A percentile compares a stretch with the other conserved stretches of the same genome.
These are phyloP conservation scores for Populus hybrid DNA, from an alignment of 441 rosid genomes.

Conservation along the genomic window DNA sequence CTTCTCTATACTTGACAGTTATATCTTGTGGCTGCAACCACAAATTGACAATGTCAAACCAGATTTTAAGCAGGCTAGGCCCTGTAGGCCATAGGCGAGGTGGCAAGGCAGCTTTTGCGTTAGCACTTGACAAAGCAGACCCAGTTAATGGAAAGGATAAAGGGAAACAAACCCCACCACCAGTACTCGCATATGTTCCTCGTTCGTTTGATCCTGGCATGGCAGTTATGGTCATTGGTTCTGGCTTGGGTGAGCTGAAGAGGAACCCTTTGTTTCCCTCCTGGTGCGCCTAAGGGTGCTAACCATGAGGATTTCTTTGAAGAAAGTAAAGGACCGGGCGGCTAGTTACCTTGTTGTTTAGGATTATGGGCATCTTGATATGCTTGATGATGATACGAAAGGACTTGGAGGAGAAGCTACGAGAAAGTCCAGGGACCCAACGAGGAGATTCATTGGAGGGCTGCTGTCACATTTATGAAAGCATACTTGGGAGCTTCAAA, in stretches of 20 bases:
- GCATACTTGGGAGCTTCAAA: slow-evolving; percentile 57
- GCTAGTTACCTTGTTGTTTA: slow-evolving; percentile 68
- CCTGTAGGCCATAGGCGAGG: slow-evolving; percentile 90
- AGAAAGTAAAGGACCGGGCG: slow-evolving; percentile 55
- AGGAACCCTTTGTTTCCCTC: slow-evolving; percentile 61
- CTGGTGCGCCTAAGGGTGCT: slow-evolving; percentile 84
- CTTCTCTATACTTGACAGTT: slow-evolving; percentile 34
- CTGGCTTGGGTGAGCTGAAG: slow-evolving; percentile 65
- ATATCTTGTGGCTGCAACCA: slow-evolving; percentile 46
- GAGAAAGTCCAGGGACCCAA: slow-evolving; percentile 66
- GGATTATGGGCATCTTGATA: slow-evolving; percentile 75
- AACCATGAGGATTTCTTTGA: slow-evolving; percentile 71
- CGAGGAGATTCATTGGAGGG: slow-evolving; percentile 71
- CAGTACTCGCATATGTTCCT: slow-evolving; percentile 63
- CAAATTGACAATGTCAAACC: slow-evolving; percentile 61
- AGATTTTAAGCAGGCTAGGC: slow-evolving; percentile 49
- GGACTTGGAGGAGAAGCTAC: slow-evolving; percentile 68
- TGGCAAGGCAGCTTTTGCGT: slow-evolving; percentile 73
- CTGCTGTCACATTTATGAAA: slow-evolving; percentile 58
- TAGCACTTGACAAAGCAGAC: slow-evolving; percentile 56
- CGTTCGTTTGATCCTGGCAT: slow-evolving; percentile 60
- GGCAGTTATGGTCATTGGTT: slow-evolving; percentile 77
- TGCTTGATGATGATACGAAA: slow-evolving; percentile 75
- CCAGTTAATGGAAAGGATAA: slow-evolving; percentile 77
- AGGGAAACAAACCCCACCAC: slow-evolving; percentile 76